phyloP scores from a whole-genome alignment of 345 rosid genomes.

The Crucihimalaya himalaica region DNA sequence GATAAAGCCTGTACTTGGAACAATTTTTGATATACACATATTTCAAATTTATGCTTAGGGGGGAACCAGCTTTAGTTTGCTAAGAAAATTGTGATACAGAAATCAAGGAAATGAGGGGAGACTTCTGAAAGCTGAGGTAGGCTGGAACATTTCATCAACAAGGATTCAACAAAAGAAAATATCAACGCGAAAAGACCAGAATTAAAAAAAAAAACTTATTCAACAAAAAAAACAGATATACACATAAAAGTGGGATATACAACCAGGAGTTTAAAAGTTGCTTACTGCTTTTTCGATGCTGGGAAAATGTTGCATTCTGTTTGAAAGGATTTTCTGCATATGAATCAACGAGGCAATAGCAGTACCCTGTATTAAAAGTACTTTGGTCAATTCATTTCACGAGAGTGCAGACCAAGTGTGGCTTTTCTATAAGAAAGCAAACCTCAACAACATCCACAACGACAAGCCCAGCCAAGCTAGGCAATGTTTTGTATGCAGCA shows the following conservation, averaged over 20 bases:
- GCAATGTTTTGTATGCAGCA: constrained; percentile 76
- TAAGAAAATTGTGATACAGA: neutral
- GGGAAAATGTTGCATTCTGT: constrained; percentile 86
- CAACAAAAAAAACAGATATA: too few relatives aligned
- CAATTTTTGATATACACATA: too few relatives aligned
- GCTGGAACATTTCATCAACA: neutral
- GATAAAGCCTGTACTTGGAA: too few relatives aligned
- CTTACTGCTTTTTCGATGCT: constrained; percentile 86
- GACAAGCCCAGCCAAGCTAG: constrained; percentile 78
- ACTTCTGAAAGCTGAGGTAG: neutral
- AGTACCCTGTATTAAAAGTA: constrained; percentile 67
- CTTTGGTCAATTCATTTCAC: constrained; percentile 25
- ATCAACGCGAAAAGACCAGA: neutral
- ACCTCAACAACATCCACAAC: constrained; percentile 99
- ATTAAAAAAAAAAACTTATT: too few relatives aligned
- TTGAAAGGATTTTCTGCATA: constrained; percentile 89
- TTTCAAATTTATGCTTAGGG: too few relatives aligned
- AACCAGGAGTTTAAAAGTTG: neutral
- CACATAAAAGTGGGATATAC: neutral
- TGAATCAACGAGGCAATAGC: constrained; percentile 90
- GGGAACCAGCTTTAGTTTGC: too few relatives aligned
- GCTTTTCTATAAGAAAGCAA: constrained; percentile 27
- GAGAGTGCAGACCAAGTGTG: constrained; percentile 30
- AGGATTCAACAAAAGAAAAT: neutral
- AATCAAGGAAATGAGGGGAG: neutral